Evolutionary conservation across 805 yeast species (phyloP).

Genomic region (Sugiyamaella smithiae): DNA sequence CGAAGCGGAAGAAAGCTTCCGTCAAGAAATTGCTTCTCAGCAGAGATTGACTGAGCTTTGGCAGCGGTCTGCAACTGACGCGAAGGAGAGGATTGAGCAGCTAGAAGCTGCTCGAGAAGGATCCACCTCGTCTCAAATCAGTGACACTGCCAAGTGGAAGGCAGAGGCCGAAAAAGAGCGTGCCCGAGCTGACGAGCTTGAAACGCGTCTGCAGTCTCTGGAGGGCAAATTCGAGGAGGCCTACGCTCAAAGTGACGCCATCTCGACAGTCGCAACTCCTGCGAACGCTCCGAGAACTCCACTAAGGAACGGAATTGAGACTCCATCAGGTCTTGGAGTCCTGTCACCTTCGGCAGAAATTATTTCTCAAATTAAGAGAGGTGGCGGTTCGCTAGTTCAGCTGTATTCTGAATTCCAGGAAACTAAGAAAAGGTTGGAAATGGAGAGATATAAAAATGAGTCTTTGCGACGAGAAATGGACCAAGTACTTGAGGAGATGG

Average conservation of each 20-base stretch:
- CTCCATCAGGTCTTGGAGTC: conserved; percentile 25
- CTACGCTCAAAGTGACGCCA: conserved; percentile 17
- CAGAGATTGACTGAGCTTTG: conserved; percentile 58
- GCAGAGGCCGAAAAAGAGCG: conserved; percentile 38
- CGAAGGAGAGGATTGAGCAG: conserved; percentile 49
- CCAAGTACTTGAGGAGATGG: conserved; percentile 69
- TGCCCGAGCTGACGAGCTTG: conserved; percentile 36
- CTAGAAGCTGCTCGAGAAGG: conserved; percentile 49
- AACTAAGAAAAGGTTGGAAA: conserved; percentile 61
- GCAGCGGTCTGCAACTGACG: conserved; percentile 52
- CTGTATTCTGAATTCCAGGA: conserved; percentile 62
- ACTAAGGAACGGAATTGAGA: conserved; percentile 11
- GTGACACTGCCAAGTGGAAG: conserved; percentile 34
- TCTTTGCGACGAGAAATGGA: conserved; percentile 69
- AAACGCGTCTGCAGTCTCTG: conserved; percentile 43
- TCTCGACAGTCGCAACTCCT: conserved; percentile 13
- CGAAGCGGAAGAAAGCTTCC: conserved; percentile 47
- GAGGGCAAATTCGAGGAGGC: conserved; percentile 35
- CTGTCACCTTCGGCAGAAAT: conserved; percentile 60
- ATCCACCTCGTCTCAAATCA: conserved; percentile 23
- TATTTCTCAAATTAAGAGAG: conserved; percentile 44
- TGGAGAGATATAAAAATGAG: conserved; percentile 69
- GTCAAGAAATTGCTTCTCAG: conserved; percentile 58
- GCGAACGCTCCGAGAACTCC: conserved; percentile 27
- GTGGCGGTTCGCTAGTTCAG: conserved; percentile 60